These are phyloP conservation scores for Talaromyces albobiverticillius DNA, from an alignment of 2,329 filamentous ascomycete species.

Conservation along the genomic window DNA sequence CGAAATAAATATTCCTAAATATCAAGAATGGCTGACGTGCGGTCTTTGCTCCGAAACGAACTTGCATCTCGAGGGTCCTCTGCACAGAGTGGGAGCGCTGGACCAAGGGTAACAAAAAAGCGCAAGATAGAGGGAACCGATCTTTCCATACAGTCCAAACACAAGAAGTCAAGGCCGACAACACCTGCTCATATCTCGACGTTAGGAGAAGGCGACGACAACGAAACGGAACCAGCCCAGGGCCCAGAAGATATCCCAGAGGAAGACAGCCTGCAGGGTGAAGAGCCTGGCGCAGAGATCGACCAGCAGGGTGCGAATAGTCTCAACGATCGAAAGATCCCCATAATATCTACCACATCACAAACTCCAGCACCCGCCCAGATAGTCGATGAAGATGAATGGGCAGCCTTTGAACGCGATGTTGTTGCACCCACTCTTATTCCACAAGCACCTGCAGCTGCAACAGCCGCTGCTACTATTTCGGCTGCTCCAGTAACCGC, in stretches of 20 bases:
- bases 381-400: conserved; percentile 70
- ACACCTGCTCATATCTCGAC: conserved; percentile 28
- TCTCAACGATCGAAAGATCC: conserved; percentile 10
- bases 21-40: conserved; percentile 68
- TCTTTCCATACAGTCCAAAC: conserved; percentile 28
- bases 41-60: conserved; percentile 74
- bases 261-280: conserved; percentile 25
- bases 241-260: conserved; percentile 20
- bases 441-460: conserved; percentile 28
- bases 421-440: conserved; percentile 54
- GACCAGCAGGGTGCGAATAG: conserved; percentile 15
- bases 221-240: conserved; percentile 2
- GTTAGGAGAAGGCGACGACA: conserved; percentile 25
- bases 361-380: conserved; percentile 17
- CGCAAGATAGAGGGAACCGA: conserved; percentile 50
- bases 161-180: conserved; percentile 44
- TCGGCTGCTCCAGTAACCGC: conserved; percentile 66
- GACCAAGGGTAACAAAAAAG: conserved; percentile 48
- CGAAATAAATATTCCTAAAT: not conserved
- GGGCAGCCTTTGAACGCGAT: conserved; percentile 84
- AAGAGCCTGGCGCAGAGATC: conserved; percentile 22
- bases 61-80: conserved; percentile 70
- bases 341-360: conserved; percentile 3
- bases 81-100: conserved; percentile 47
- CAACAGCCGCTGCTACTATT: conserved; percentile 56